A percentile compares a stretch with the other conserved stretches of the same genome.
phyloP scores from a whole-genome alignment of 75 land plant species.

The Pinus albicaulis region DNA sequence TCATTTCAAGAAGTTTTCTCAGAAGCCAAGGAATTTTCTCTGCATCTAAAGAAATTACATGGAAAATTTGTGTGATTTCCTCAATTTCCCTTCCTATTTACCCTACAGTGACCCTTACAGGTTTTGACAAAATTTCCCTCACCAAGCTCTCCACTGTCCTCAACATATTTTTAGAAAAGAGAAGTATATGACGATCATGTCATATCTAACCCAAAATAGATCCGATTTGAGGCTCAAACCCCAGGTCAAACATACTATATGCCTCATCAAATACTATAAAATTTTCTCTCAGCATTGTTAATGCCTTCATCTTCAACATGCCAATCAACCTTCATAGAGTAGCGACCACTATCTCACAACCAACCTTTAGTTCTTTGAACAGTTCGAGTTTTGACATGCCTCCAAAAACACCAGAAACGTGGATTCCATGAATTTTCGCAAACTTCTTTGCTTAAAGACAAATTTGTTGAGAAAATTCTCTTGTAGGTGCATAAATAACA shows the following conservation, averaged over 20 bases:
- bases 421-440: constrained; percentile 78
- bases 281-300: constrained; percentile 84
- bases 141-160: constrained; percentile 85
- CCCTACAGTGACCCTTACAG: constrained; percentile 87
- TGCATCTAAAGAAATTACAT: constrained; percentile 83
- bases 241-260: constrained; percentile 98
- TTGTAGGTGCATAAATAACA: constrained; percentile 94
- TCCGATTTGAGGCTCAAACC: constrained; percentile 98
- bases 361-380: constrained; percentile 96
- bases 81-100: constrained; percentile 98
- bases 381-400: constrained; percentile 98
- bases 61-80: constrained; percentile 91
- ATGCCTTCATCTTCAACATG: constrained; percentile 93
- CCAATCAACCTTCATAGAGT: constrained; percentile 97
- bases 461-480: constrained; percentile 97
- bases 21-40: constrained; percentile 97
- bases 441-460: constrained; percentile 86
- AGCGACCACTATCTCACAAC: constrained; percentile 93
- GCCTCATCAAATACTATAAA: constrained; percentile 97
- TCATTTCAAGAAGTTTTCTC: constrained; percentile 65
- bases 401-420: constrained; percentile 94
- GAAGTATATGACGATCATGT: constrained; percentile 94
- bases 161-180: constrained; percentile 99
- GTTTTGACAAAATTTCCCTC: constrained; percentile 86
- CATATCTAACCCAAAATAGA: constrained; percentile 96